These are phyloP conservation scores for Botrytis porri DNA, from an alignment of 2,329 filamentous ascomycete species.

Conservation along the genomic window DNA sequence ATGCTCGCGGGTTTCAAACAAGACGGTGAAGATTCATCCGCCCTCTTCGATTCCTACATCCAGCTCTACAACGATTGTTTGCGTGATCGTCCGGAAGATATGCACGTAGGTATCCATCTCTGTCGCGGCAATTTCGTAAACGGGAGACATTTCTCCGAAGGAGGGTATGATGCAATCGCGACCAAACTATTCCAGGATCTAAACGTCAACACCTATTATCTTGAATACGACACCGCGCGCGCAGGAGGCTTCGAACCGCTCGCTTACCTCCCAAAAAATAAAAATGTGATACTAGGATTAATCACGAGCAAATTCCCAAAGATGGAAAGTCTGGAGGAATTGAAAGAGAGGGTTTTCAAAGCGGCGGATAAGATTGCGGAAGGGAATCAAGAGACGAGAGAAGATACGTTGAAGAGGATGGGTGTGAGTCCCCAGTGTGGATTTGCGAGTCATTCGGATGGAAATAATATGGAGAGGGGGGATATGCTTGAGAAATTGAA, in stretches of 20 bases:
- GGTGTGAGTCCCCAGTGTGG: slow-evolving; percentile 70
- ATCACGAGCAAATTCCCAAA: slow-evolving; percentile 61
- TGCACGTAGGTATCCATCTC: slow-evolving; percentile 75
- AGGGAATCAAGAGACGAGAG: slow-evolving; percentile 59
- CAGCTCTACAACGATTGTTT: slow-evolving; percentile 72
- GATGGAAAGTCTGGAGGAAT: slow-evolving; percentile 61
- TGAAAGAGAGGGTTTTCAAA: slow-evolving; percentile 55
- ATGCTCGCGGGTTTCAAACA: slow-evolving; percentile 68
- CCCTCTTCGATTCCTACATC: slow-evolving; percentile 73
- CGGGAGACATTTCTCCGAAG: slow-evolving; percentile 63
- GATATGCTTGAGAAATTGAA: slow-evolving; percentile 73
- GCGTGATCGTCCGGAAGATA: slow-evolving; percentile 59
- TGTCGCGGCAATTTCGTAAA: slow-evolving; percentile 69
- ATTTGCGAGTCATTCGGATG: slow-evolving; percentile 47
- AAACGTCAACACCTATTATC: slow-evolving; percentile 64
- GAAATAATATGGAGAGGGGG: slow-evolving; percentile 65
- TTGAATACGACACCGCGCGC: slow-evolving; percentile 65
- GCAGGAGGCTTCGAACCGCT: slow-evolving; percentile 66
- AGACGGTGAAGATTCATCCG: slow-evolving; percentile 66
- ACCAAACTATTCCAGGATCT: slow-evolving; percentile 62
- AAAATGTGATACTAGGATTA: slow-evolving; percentile 62
- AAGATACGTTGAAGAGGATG: slow-evolving; percentile 67
- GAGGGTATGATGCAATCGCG: slow-evolving; percentile 65
- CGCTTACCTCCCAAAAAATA: slow-evolving; percentile 56
- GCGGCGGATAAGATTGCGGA: slow-evolving; percentile 68